A percentile compares a stretch with the other conserved stretches of the same genome.
phyloP scores from a whole-genome alignment of 2,329 filamentous ascomycete genomes.

The Apiospora saccharicola region DNA sequence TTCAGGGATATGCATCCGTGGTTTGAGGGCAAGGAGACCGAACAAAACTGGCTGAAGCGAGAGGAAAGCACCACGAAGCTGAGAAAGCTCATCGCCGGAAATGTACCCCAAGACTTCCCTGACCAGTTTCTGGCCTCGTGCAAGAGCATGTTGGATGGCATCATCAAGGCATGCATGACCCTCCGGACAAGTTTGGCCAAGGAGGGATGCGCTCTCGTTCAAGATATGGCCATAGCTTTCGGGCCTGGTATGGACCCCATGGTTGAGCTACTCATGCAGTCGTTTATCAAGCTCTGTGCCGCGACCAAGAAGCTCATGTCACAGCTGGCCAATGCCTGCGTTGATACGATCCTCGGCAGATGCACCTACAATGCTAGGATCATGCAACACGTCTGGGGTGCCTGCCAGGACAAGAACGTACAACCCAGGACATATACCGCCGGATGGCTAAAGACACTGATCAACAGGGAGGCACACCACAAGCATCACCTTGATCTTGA shows the following conservation, averaged over 20 bases:
- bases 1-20: conserved; percentile 80
- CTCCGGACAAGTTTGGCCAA: conserved; percentile 89
- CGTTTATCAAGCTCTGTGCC: conserved; percentile 86
- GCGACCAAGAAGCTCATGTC: conserved; percentile 93
- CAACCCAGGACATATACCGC: conserved; percentile 81
- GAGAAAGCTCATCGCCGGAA: conserved; percentile 81
- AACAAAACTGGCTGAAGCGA: conserved; percentile 88
- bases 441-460: conserved; percentile 83
- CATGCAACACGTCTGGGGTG: conserved; percentile 83
- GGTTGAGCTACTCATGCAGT: conserved; percentile 89
- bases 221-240: conserved; percentile 80
- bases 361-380: conserved; percentile 82
- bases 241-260: conserved; percentile 84
- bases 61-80: conserved; percentile 83
- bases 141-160: conserved; percentile 81
- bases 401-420: conserved; percentile 92
- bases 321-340: conserved; percentile 79
- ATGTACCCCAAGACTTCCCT: conserved; percentile 79
- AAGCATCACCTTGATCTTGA: conserved; percentile 86
- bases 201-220: conserved; percentile 82
- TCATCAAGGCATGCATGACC: conserved; percentile 84
- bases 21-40: conserved; percentile 89
- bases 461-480: conserved; percentile 79
- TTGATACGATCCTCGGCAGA: conserved; percentile 81
- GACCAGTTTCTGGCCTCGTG: conserved; percentile 74